These are phyloP conservation scores for Alloteropsis semialata DNA, from an alignment of 176 grass and related monocot species.

Conservation along the genomic window DNA sequence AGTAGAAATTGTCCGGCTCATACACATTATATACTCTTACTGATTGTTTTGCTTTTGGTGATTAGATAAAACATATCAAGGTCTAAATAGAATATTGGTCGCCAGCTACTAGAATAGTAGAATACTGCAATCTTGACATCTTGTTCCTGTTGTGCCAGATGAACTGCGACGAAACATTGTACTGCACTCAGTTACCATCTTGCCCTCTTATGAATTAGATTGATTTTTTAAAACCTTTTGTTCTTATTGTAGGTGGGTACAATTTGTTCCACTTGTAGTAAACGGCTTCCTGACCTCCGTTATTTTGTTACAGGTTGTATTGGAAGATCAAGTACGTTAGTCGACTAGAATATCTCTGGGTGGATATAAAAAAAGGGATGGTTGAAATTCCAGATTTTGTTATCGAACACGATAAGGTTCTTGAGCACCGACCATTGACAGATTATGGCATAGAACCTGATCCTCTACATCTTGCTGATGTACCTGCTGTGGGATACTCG, in stretches of 20 bases:
- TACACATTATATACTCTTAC: not conserved
- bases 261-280: not conserved
- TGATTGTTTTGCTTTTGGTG: not conserved
- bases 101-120: not conserved
- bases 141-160: not conserved
- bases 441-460: slow-evolving; percentile 97
- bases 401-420: slow-evolving; percentile 63
- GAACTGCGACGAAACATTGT: not conserved
- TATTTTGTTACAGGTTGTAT: slow-evolving; percentile 58
- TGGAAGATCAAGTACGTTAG: slow-evolving; percentile 99
- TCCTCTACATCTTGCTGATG: slow-evolving; percentile 68
- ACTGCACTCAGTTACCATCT: not conserved
- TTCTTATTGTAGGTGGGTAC: not conserved
- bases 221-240: not conserved
- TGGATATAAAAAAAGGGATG: slow-evolving; percentile 65
- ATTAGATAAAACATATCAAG: not conserved
- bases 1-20: not conserved
- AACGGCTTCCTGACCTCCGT: not conserved
- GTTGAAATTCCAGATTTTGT: slow-evolving; percentile 97
- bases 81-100: not conserved
- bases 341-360: slow-evolving; percentile 86
- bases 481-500: slow-evolving; percentile 59
- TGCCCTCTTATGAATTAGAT: not conserved
- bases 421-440: slow-evolving; percentile 91
- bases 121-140: not conserved